A percentile compares a stretch with the other conserved stretches of the same genome.
Conservation (phyloP, 202 grass and related monocot genomes). For the Panicum virgatum region DNA sequence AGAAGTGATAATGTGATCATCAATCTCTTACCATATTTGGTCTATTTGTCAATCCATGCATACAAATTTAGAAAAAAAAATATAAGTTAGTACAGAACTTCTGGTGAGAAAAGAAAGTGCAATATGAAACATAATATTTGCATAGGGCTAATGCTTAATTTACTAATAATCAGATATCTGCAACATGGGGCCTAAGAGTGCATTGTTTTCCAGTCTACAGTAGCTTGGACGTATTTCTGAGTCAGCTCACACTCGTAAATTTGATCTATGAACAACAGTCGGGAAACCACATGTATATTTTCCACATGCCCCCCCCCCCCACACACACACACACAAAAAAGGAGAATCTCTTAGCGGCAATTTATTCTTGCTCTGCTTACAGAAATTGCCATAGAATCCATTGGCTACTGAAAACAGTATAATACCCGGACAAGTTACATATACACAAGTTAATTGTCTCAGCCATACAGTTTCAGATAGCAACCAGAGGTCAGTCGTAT, state of each 20-base stretch:
- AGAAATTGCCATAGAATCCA: not conserved
- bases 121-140: slow-evolving; percentile 8
- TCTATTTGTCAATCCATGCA: slow-evolving; percentile 57
- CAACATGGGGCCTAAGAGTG: not conserved
- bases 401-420: not conserved
- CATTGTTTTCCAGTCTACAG: not conserved
- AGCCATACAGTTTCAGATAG: not conserved
- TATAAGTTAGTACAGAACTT: slow-evolving; percentile 30
- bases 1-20: slow-evolving; percentile 30
- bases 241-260: not conserved
- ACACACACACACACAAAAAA: too few relatives aligned
- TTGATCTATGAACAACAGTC: not conserved
- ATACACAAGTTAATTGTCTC: not conserved
- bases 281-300: not conserved
- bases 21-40: slow-evolving; percentile 89
- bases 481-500: not conserved
- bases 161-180: not conserved
- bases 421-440: not conserved
- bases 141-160: not conserved
- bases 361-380: not conserved
- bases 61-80: slow-evolving; percentile 41
- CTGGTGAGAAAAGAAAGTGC: not conserved
- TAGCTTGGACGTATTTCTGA: not conserved
- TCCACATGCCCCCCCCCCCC: too few relatives aligned
- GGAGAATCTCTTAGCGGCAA: not conserved